A percentile compares a stretch with the other conserved stretches of the same genome.
Evolutionary conservation across 2,329 filamentous ascomycete species (phyloP).

Genomic region (Westerdykella sp.): DNA sequence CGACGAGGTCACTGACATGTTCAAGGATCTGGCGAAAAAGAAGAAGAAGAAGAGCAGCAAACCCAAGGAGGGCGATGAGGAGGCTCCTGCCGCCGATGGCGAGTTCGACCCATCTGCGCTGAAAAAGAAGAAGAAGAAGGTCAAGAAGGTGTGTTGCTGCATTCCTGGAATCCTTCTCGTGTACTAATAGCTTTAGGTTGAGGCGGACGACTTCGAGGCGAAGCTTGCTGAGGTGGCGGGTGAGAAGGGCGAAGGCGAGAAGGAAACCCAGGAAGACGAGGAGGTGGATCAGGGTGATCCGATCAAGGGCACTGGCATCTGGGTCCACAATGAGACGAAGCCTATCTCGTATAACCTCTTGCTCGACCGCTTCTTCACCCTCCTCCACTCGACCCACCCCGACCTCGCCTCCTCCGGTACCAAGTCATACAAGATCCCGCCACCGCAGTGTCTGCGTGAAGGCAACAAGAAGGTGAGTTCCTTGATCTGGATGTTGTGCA

Average conservation of each 20-base stretch:
- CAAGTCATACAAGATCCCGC: conserved; percentile 98
- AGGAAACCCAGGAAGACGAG: conserved; percentile 45
- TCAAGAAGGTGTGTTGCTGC: conserved; percentile 47
- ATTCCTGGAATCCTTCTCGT: background rate
- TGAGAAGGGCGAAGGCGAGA: conserved; percentile 46
- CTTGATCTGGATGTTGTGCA: background rate
- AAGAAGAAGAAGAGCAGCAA: conserved; percentile 61
- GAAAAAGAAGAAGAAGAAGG: conserved; percentile 87
- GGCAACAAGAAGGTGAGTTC: conserved; percentile 67
- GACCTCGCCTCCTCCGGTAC: conserved; percentile 83
- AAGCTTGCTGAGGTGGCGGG: conserved; percentile 57
- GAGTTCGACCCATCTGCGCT: conserved; percentile 61
- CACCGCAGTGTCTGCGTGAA: conserved; percentile 97
- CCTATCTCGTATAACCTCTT: conserved; percentile 79
- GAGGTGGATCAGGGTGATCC: conserved; percentile 64
- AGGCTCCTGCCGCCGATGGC: conserved; percentile 48
- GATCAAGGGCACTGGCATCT: conserved; percentile 83
- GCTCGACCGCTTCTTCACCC: conserved; percentile 86
- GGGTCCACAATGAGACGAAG: conserved; percentile 72
- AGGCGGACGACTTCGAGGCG: conserved; percentile 60
- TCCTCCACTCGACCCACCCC: conserved; percentile 92
- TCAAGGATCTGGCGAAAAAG: conserved; percentile 67
- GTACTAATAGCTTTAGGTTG: conserved; percentile 26
- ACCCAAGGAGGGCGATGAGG: conserved; percentile 52
- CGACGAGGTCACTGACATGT: conserved; percentile 56